Percentiles rank a stretch among this genome's conserved stretches.
Conservation (phyloP, 2,329 filamentous ascomycete genomes). For the Talaromyces sp. region DNA sequence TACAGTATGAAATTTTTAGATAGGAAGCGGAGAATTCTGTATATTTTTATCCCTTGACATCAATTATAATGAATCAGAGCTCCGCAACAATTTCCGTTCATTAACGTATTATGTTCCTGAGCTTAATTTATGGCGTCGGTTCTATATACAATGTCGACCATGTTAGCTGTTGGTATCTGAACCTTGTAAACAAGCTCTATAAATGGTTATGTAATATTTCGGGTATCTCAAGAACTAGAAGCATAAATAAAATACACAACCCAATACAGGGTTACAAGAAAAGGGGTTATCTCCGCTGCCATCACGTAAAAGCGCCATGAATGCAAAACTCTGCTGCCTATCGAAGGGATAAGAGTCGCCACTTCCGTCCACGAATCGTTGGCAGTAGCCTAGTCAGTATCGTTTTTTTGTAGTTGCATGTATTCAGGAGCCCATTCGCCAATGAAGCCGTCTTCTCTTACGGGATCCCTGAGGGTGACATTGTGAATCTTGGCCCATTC, state of each 20-base stretch:
- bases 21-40: not conserved
- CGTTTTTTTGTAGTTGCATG: slow-evolving; percentile 21
- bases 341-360: not conserved
- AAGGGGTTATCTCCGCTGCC: not conserved
- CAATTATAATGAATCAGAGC: not conserved
- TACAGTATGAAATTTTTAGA: not conserved
- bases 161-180: not conserved
- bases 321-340: slow-evolving; percentile 10
- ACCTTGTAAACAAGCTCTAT: not conserved
- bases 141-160: not conserved
- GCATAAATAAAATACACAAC: not conserved
- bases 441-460: slow-evolving; percentile 70
- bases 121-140: not conserved
- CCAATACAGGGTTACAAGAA: not conserved
- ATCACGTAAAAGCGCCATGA: not conserved
- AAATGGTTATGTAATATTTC: not conserved
- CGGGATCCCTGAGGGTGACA: slow-evolving; percentile 60
- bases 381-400: not conserved
- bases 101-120: not conserved
- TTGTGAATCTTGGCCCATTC: slow-evolving; percentile 61
- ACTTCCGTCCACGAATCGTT: not conserved
- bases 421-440: slow-evolving; percentile 56
- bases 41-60: not conserved
- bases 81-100: not conserved
- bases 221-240: not conserved